Percentiles rank a stretch among this genome's conserved stretches.
Conservation (phyloP, 495 filamentous ascomycete genomes). For the Sabuloglossum arenarium region DNA sequence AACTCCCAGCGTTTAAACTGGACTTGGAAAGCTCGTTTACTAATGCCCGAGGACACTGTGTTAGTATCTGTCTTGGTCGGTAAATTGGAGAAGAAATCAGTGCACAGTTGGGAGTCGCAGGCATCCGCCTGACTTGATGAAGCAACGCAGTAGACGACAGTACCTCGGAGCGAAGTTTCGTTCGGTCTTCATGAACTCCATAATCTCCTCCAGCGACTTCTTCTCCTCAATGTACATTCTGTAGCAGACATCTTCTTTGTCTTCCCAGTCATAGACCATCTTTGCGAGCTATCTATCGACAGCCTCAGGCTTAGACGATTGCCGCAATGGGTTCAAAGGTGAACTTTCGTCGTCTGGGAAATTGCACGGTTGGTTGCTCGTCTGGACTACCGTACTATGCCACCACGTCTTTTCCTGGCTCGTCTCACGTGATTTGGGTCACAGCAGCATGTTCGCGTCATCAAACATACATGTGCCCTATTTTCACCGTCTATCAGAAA, state of each 20-base stretch:
- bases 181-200: slow-evolving; percentile 35
- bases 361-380: background rate
- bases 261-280: slow-evolving; percentile 64
- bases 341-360: background rate
- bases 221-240: slow-evolving; percentile 55
- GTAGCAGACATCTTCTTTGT: slow-evolving; percentile 43
- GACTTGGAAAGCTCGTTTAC: slow-evolving; percentile 51
- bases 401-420: background rate
- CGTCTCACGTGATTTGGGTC: background rate
- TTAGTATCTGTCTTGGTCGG: background rate
- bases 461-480: too few relatives aligned
- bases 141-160: slow-evolving; percentile 5
- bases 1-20: slow-evolving; percentile 65
- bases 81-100: background rate
- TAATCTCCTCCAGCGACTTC: slow-evolving; percentile 44
- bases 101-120: background rate
- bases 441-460: too few relatives aligned
- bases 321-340: background rate
- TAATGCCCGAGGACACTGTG: slow-evolving; percentile 11
- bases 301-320: background rate
- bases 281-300: background rate
- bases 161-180: slow-evolving; percentile 49
- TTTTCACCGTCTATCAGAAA: background rate
- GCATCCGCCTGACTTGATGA: background rate
- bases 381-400: background rate